Base-by-base conservation (phyloP, 2,329 filamentous ascomycete species). In the Aureobasidium subglaciale region DNA sequence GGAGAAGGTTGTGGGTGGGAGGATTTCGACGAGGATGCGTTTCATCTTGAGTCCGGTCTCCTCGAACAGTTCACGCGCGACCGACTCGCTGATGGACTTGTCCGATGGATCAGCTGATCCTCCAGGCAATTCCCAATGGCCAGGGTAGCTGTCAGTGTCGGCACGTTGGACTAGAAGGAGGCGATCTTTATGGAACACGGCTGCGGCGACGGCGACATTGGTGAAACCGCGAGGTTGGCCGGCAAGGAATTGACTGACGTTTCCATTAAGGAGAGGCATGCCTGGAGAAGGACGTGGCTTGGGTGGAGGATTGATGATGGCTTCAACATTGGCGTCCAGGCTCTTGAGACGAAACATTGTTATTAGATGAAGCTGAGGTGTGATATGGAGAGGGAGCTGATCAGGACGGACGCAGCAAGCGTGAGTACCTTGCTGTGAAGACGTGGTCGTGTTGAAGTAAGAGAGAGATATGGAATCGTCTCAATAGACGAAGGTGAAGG, bases 31-130 rank as follows among this genome's bases (percentile, higher is more conserved):
- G 20, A 59, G 43, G 32, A 75, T 62, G 37, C 63, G 62, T 15
- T 55, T 61, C 8, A 67, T 67, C 27, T 59, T 57, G 5, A 79
- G 65, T 0, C 76, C 74, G 6, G 73, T 65, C 64, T 79, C 76
- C 64, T 80, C 78, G 64, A 64, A 69, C 4, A 80, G 66, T 65
- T 80, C 78, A n/a, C 78, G 70, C 10, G 69, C 73, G n/a, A 71
- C 71, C 11, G 71, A 72, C 40, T 70, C 60, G 8, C 79, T 65
- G 7, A 80, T 67, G 13, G 64, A 73, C 8, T 60, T 48, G 59
- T 79, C 76, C 0, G 64, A 62, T 0, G 62, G 53, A 43, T 79
- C 77, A 30, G 71, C 71, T 0, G 67, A 71, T 18, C 77, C 77
- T 27, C 77, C 77, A 3, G 77, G 77, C 1, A 72, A 59, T 57